Evolutionary conservation across 83 land plant species (phyloP).

Genomic region (Diphasiastrum complanatum): DNA sequence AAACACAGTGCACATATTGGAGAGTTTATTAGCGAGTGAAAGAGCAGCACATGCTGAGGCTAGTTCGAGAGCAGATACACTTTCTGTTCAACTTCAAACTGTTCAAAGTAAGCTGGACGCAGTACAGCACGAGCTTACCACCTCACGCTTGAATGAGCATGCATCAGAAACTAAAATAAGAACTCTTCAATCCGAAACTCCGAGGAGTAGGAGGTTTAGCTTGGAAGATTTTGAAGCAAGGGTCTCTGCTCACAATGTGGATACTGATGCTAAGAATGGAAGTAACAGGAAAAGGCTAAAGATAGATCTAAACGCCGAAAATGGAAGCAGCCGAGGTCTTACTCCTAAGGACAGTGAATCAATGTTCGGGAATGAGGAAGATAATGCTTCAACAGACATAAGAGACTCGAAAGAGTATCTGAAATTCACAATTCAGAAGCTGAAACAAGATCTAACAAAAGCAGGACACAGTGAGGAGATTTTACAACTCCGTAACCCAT

Average conservation of each 20-base stretch:
- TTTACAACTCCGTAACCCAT: slow-evolving; percentile 13
- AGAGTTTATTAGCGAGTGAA: slow-evolving; percentile 18
- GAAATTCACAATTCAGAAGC: slow-evolving; percentile 19
- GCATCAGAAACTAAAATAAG: neutral
- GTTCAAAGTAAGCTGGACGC: slow-evolving; percentile 5
- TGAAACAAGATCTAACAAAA: slow-evolving; percentile 25
- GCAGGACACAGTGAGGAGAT: slow-evolving; percentile 27
- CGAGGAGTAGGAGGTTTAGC: neutral
- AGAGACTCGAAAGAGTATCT: slow-evolving; percentile 6
- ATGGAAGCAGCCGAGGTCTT: slow-evolving; percentile 19
- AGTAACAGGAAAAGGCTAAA: slow-evolving; percentile 2
- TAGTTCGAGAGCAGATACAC: slow-evolving; percentile 16
- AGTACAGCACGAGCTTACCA: slow-evolving; percentile 6
- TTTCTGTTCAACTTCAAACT: slow-evolving; percentile 18
- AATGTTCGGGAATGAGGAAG: slow-evolving; percentile 5
- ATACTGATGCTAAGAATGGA: neutral
- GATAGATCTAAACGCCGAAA: slow-evolving; percentile 12
- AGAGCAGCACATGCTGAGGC: slow-evolving; percentile 29
- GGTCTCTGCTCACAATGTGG: slow-evolving; percentile 21
- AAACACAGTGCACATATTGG: slow-evolving; percentile 23
- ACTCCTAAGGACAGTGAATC: slow-evolving; percentile 4
- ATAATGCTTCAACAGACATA: slow-evolving; percentile 5
- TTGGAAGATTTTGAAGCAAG: neutral
- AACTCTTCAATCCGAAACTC: neutral
- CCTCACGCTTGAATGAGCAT: slow-evolving; percentile 3